Evolutionary conservation across 192 early-diverging fungal species (phyloP), one percentile per base, ranked within the genome.

Genomic region (Mortierella alpina): DNA sequence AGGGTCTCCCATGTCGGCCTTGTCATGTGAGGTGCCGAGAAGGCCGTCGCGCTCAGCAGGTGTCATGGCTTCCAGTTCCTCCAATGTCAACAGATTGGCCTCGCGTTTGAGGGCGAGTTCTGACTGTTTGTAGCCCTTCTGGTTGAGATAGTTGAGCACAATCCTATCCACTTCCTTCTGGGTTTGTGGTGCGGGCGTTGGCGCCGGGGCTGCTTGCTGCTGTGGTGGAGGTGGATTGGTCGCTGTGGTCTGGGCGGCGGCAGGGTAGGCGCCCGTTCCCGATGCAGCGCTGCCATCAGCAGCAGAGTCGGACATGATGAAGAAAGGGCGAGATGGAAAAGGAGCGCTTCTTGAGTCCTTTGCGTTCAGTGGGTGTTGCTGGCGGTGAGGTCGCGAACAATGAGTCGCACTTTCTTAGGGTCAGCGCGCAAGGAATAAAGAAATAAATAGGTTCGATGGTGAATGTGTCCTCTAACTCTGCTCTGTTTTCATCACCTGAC

Each of bases 71-170:
- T 72, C 65, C 53, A 86, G 75, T 65, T 89, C 82, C 60, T 81
- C 56, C 12, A 87, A 42, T 60, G 86, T 86, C 64, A 83, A 68
- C 42, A 89, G 82, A 12, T 75, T 68, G 23, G 91, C 90, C 44
- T 95, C 91, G 14, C 87, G 82, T 49, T 88, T 81, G 47, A 95
- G 86, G 18, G 90, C 89, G 11, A 82, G 60, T 56, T 93, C 93
- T 0, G 93, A 87, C 51, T 90, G 83, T 58, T 79, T 88, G 71
- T 92, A 94, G 4, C 93, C 93, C 61, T 91, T 92, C 49, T 88
- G 80, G 53, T 89, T 82, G 20, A 93, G 77, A 61, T 92, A 93
- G 51, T 92, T 87, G 48, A 88, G 78, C 12, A 93, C 90, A 17
- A 92, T 87, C 59, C 86, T 84, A 52, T 94, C 88, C 8, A 86